These are phyloP conservation scores for Fusarium anguioides DNA, from an alignment of 2,329 filamentous ascomycete genomes.

Conservation along the genomic window DNA sequence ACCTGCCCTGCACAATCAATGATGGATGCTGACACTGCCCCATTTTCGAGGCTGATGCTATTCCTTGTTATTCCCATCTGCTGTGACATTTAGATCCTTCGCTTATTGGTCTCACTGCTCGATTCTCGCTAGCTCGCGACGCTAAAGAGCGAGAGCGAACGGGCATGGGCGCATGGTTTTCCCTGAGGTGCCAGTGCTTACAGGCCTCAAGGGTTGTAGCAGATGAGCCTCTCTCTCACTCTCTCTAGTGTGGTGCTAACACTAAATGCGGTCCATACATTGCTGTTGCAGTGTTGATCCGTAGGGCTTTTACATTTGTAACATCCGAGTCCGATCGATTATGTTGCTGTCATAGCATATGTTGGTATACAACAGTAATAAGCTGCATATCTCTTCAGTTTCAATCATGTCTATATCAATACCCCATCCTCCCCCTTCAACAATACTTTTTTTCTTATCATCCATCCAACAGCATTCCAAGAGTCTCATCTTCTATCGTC, in stretches of 20 bases:
- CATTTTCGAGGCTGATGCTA: slow-evolving; percentile 25
- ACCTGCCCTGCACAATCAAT: no score
- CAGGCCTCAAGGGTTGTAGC: no score
- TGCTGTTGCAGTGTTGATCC: background rate
- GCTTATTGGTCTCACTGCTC: slow-evolving; percentile 3
- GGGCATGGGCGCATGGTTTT: no score
- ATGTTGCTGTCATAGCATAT: background rate
- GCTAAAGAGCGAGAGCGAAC: slow-evolving; percentile 22
- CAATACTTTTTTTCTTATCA: slow-evolving; percentile 8
- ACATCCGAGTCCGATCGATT: slow-evolving; percentile 28
- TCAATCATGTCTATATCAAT: slow-evolving; percentile 32
- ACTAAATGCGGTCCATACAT: no score
- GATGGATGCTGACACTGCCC: slow-evolving; percentile 27
- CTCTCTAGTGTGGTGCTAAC: background rate
- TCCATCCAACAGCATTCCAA: background rate
- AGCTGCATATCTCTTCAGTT: background rate
- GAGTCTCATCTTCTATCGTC: background rate
- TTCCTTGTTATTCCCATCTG: background rate
- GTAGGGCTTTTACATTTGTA: background rate
- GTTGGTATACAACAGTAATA: background rate
- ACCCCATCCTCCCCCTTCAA: slow-evolving; percentile 8
- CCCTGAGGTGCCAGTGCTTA: no score
- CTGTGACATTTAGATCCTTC: background rate
- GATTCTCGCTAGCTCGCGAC: background rate
- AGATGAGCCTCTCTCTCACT: slow-evolving; percentile 25